These are phyloP conservation scores for Macadamia tetraphylla DNA, from an alignment of 164 flowering plant species.

Conservation along the genomic window DNA sequence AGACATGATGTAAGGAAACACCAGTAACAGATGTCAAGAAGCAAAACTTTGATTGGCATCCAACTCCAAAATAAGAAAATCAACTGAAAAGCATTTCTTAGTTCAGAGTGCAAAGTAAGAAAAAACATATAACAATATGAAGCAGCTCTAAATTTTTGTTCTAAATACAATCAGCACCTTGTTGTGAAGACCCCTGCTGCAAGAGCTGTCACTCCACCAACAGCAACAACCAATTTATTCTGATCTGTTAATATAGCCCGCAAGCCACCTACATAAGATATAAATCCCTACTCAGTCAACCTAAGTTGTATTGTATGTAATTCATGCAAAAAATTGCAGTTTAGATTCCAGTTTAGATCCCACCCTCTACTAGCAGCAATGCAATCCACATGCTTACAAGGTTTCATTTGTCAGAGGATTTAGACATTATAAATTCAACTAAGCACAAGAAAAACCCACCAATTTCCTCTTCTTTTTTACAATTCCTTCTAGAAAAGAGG, in stretches of 20 bases:
- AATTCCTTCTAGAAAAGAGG: too few relatives aligned
- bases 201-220: constrained; percentile 95
- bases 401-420: background rate
- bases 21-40: background rate
- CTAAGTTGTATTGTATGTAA: background rate
- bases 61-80: background rate
- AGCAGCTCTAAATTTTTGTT: background rate
- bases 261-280: constrained; percentile 59
- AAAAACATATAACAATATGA: background rate
- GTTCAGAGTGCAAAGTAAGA: background rate
- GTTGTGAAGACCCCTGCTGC: constrained; percentile 96
- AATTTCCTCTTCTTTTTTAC: too few relatives aligned
- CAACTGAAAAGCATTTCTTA: background rate
- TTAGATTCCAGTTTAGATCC: background rate
- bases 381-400: background rate
- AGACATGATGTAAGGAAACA: constrained; percentile 1
- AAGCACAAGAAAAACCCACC: background rate
- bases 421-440: background rate
- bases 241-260: constrained; percentile 84
- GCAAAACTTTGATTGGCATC: background rate
- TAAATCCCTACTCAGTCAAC: background rate
- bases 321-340: background rate
- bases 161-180: constrained; percentile 38
- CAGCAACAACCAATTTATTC: constrained; percentile 84
- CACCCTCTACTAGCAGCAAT: background rate